Evolutionary conservation across 2,329 filamentous ascomycete species (phyloP).

Genomic region (Penicillium vulpinum): DNA sequence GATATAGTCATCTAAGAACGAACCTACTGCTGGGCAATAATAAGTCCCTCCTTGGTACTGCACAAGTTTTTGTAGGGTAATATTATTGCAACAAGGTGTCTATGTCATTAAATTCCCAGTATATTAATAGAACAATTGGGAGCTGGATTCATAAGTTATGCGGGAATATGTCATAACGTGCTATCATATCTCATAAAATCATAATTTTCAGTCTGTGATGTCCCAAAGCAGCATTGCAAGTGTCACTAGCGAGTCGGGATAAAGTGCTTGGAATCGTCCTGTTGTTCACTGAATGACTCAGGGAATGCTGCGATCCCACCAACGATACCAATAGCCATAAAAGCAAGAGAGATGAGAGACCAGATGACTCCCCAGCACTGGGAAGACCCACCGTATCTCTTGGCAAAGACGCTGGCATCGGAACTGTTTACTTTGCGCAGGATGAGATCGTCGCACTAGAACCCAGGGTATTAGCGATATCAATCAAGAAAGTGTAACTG

Average conservation of each 20-base stretch:
- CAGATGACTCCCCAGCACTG: constrained; percentile 80
- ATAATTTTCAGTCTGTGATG: not conserved
- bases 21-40: not conserved
- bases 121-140: not conserved
- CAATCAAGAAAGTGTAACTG: not conserved
- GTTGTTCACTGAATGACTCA: constrained; percentile 66
- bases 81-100: not conserved
- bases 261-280: constrained; percentile 67
- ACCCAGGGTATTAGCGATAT: not conserved
- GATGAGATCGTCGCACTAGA: constrained; percentile 73
- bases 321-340: constrained; percentile 74
- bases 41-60: not conserved
- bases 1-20: not conserved
- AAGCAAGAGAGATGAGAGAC: constrained; percentile 68
- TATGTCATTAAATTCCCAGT: accelerated
- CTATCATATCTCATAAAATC: constrained; percentile 4
- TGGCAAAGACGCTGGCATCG: constrained; percentile 75
- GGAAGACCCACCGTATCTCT: constrained; percentile 74
- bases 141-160: not conserved
- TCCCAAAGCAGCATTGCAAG: not conserved
- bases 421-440: constrained; percentile 77
- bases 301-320: constrained; percentile 75
- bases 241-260: constrained; percentile 49
- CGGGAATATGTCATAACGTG: not conserved
- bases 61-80: not conserved